Conservation (phyloP, 257 asterid species). For the Ballota nigra region DNA sequence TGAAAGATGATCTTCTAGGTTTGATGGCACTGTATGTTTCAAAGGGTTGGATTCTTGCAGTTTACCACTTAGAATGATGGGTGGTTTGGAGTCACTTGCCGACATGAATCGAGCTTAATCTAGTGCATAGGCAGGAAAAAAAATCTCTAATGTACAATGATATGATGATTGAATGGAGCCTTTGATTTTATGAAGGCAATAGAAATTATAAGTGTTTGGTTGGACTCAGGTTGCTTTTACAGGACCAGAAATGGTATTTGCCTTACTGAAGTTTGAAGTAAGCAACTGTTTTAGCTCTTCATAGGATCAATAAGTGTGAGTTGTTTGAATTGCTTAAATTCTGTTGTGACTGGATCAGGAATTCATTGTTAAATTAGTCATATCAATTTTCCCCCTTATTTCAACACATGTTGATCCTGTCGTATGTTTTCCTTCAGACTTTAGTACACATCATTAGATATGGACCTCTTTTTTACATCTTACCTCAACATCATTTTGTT, state of each 20-base stretch:
- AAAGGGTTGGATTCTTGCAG: background rate
- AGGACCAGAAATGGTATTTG: background rate
- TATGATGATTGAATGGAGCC: background rate
- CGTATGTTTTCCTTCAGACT: slow-evolving; percentile 8
- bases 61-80: background rate
- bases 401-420: background rate
- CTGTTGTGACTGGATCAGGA: background rate
- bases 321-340: background rate
- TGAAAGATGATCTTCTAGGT: background rate
- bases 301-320: background rate
- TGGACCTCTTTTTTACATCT: too few species aligned
- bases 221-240: background rate
- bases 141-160: background rate
- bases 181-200: background rate
- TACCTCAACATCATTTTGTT: slow-evolving; percentile 36
- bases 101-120: background rate
- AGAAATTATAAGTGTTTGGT: background rate
- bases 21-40: background rate
- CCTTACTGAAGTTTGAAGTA: background rate
- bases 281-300: background rate
- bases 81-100: background rate
- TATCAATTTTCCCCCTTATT: background rate
- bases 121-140: background rate
- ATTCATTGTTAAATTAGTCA: background rate
- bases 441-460: slow-evolving; percentile 32